These are phyloP conservation scores for Colletotrichum sp. DNA, from an alignment of 2,329 filamentous ascomycete genomes.

Conservation along the genomic window DNA sequence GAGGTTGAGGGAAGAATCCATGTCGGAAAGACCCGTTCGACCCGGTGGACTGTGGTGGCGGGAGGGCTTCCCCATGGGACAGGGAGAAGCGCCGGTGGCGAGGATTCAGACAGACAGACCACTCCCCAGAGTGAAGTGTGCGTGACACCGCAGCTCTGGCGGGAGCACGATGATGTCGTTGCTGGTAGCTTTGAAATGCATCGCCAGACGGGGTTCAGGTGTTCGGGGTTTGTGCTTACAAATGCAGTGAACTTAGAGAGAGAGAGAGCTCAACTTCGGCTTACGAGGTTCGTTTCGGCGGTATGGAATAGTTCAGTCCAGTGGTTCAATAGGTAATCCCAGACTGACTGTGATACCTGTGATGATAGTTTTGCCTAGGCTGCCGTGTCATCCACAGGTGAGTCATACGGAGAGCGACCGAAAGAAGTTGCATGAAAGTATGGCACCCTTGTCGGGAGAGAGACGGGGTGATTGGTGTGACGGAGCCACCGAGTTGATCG, in stretches of 20 bases:
- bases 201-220: neutral
- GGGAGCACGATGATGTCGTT: neutral
- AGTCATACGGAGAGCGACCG: constrained; percentile 7
- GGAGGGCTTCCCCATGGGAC: neutral
- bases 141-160: neutral
- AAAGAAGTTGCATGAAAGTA: neutral
- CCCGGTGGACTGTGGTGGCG: neutral
- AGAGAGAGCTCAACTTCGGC: neutral
- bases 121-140: neutral
- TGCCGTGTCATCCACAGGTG: neutral
- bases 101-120: neutral
- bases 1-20: neutral
- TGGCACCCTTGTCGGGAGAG: neutral
- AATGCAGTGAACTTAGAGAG: neutral
- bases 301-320: neutral
- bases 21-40: neutral
- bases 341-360: neutral
- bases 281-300: neutral
- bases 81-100: neutral
- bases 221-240: neutral
- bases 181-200: neutral
- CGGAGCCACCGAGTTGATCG: neutral
- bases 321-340: neutral
- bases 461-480: neutral
- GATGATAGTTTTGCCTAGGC: neutral